A percentile compares a stretch with the other conserved stretches of the same genome.
Evolutionary conservation across 352 stramenopile genomes (phyloP).

Genomic region (Blastocystis sp.): DNA sequence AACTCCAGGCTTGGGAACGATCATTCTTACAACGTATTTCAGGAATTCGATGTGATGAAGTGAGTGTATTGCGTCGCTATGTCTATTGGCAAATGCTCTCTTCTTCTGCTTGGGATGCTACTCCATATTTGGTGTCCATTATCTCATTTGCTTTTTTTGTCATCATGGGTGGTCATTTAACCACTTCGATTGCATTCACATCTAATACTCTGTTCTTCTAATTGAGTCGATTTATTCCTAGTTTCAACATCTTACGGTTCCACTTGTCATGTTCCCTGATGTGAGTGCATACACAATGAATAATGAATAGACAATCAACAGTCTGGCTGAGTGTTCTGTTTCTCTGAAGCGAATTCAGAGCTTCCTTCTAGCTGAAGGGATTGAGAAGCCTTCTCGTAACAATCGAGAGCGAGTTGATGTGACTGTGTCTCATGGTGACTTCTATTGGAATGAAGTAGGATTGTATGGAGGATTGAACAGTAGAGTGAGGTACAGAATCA

Average conservation of each 20-base stretch:
- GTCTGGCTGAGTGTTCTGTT: constrained; percentile 78
- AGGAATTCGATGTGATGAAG: constrained; percentile 71
- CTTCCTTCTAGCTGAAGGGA: constrained; percentile 66
- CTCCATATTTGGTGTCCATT: constrained; percentile 84
- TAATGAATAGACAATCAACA: constrained; percentile 74
- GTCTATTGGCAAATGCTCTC: constrained; percentile 67
- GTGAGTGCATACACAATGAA: constrained; percentile 64
- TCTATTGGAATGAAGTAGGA: constrained; percentile 10
- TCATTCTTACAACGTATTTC: constrained; percentile 72
- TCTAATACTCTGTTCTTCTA: constrained; percentile 73
- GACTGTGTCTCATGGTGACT: background rate
- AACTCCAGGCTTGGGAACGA: constrained; percentile 88
- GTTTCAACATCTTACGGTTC: constrained; percentile 89
- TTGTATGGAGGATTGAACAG: background rate
- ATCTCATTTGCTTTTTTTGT: constrained; percentile 76
- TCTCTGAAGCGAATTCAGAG: constrained; percentile 69
- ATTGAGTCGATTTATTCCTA: background rate
- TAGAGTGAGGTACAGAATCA: background rate
- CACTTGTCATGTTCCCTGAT: constrained; percentile 88
- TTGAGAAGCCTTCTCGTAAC: background rate
- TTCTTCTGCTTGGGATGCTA: constrained; percentile 70
- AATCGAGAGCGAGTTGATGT: background rate
- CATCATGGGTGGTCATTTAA: constrained; percentile 75
- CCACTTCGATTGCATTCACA: constrained; percentile 83
- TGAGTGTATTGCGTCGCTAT: constrained; percentile 71